Evolutionary conservation across 2,329 filamentous ascomycete species (phyloP).

Genomic region (Aspergillus carbonarius): DNA sequence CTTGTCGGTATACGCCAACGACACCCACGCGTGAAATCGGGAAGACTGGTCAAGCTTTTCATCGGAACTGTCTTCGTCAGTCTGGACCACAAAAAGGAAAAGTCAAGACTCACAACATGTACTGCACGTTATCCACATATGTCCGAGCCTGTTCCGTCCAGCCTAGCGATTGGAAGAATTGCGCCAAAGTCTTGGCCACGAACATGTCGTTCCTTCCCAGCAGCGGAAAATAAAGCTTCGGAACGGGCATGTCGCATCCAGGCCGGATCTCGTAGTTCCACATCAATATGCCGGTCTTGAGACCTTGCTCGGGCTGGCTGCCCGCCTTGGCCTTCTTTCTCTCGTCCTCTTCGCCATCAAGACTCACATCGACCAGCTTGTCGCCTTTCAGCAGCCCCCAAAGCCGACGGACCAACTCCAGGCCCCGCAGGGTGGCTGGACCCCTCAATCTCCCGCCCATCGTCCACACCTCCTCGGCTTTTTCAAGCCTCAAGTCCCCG

Average conservation of each 20-base stretch:
- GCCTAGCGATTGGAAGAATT: background rate
- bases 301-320: background rate
- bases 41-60: background rate
- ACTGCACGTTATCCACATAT: conserved; percentile 2
- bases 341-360: background rate
- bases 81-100: background rate
- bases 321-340: background rate
- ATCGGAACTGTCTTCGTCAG: background rate
- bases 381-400: background rate
- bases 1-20: conserved; percentile 5
- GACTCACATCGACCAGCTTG: background rate
- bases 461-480: background rate
- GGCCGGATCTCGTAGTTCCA: conserved; percentile 1
- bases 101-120: background rate
- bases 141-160: background rate
- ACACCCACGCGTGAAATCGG: background rate
- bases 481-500: background rate
- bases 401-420: conserved; percentile 1
- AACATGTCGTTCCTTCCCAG: background rate
- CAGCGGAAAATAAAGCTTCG: background rate
- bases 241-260: background rate
- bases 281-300: background rate
- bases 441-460: background rate
- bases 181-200: background rate
- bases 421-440: background rate